Conservation (phyloP, 805 yeast species). For the Yamadazyma ubonensis region DNA sequence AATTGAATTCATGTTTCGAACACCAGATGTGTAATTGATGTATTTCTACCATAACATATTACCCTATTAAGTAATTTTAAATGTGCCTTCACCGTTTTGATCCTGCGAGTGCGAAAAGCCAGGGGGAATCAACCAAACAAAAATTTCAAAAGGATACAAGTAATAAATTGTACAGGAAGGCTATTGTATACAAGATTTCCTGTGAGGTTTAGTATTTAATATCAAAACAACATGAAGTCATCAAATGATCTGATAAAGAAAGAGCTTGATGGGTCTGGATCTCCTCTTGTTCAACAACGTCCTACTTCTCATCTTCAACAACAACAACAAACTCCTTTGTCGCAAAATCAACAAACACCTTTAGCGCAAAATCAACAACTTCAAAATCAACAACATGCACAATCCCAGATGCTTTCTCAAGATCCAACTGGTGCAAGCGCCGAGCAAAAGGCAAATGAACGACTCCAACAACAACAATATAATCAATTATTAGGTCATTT, state of each 20-base stretch:
- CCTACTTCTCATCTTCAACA: slow-evolving; percentile 2
- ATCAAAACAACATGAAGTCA: background rate
- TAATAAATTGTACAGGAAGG: slow-evolving; percentile 10
- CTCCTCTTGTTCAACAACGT: background rate
- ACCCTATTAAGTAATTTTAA: background rate
- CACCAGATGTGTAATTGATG: too few species aligned
- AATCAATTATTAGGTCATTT: slow-evolving; percentile 8
- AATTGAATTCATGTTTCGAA: too few species aligned
- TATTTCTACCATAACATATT: too few species aligned
- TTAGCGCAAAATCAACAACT: slow-evolving; percentile 1
- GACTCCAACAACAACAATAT: slow-evolving; percentile 8
- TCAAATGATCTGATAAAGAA: background rate
- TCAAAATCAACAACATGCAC: slow-evolving; percentile 1
- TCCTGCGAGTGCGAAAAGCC: slow-evolving; percentile 3
- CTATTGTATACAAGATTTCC: slow-evolving; percentile 12
- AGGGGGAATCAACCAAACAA: slow-evolving; percentile 5
- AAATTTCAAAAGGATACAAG: slow-evolving; percentile 7
- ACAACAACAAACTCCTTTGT: slow-evolving; percentile 5
- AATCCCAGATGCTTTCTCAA: background rate
- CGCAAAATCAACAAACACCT: slow-evolving; percentile 3
- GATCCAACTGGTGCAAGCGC: background rate
- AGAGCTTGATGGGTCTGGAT: background rate
- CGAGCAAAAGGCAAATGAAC: background rate
- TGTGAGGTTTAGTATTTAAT: slow-evolving; percentile 5
- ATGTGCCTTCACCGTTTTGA: slow-evolving; percentile 3